phyloP scores from a whole-genome alignment of 768 basidiomycete species.

The Psilocybe subaeruginosa region DNA sequence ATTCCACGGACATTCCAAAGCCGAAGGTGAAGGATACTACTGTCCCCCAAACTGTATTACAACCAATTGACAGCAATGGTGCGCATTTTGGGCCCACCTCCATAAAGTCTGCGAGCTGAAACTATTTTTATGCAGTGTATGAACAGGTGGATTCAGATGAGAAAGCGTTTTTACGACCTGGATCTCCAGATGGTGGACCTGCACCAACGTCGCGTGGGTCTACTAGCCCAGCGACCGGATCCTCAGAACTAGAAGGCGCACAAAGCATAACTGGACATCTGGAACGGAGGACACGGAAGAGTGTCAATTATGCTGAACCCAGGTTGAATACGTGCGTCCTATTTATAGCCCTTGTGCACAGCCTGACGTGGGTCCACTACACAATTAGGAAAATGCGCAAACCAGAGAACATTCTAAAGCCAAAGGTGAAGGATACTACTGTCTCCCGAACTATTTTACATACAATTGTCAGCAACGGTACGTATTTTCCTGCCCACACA shows the following conservation, averaged over 20 bases:
- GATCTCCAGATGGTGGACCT: conserved; percentile 26
- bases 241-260: conserved; percentile 29
- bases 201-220: conserved; percentile 52
- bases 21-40: conserved; percentile 67
- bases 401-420: conserved; percentile 53
- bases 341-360: background rate
- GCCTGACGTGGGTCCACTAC: background rate
- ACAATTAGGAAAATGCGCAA: conserved; percentile 83
- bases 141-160: conserved; percentile 20
- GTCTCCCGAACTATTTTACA: conserved; percentile 52
- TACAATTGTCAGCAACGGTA: conserved; percentile 48
- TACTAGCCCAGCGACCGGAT: conserved; percentile 39
- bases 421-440: conserved; percentile 67
- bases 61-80: conserved; percentile 50
- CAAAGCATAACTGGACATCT: conserved; percentile 40
- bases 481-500: background rate
- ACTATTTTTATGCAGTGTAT: conserved; percentile 16
- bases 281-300: conserved; percentile 69
- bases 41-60: conserved; percentile 50
- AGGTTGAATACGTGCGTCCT: conserved; percentile 81
- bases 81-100: background rate
- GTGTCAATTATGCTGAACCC: conserved; percentile 86
- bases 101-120: too few relatives aligned
- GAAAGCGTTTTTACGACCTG: conserved; percentile 24
- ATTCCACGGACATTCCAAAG: conserved; percentile 39